Conservation (phyloP, 768 basidiomycete genomes). For the Lentinula raphanica region DNA sequence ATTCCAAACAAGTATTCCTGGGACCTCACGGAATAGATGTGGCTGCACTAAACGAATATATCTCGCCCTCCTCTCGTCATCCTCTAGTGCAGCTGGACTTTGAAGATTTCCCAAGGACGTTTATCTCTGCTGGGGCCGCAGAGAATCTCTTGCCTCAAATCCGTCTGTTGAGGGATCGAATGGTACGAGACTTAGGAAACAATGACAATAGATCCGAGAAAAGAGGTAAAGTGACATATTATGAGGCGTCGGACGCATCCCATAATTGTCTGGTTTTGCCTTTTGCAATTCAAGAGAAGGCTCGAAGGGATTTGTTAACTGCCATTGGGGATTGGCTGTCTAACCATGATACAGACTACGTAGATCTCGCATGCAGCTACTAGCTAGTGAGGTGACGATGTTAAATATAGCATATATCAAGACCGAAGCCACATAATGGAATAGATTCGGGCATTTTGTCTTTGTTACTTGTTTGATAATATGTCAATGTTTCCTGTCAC, state of each 20-base stretch:
- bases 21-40: constrained; percentile 43
- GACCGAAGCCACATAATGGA: background rate
- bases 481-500: background rate
- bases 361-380: background rate
- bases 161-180: constrained; percentile 37
- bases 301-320: background rate
- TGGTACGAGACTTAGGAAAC: constrained; percentile 47
- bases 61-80: constrained; percentile 50
- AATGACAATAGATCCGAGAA: constrained; percentile 22
- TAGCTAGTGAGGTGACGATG: too few species aligned
- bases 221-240: background rate
- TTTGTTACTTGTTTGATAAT: background rate
- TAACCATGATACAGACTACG: background rate
- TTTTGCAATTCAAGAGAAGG: background rate
- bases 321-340: background rate
- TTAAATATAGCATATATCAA: background rate
- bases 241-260: background rate
- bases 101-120: constrained; percentile 54
- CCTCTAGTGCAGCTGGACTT: constrained; percentile 35
- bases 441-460: background rate
- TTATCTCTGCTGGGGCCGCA: constrained; percentile 40
- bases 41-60: constrained; percentile 45
- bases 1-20: constrained; percentile 28
- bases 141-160: constrained; percentile 54
- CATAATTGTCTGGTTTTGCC: background rate